These are phyloP conservation scores for Melaleuca alternifolia DNA, from an alignment of 345 rosid species.

Conservation along the genomic window DNA sequence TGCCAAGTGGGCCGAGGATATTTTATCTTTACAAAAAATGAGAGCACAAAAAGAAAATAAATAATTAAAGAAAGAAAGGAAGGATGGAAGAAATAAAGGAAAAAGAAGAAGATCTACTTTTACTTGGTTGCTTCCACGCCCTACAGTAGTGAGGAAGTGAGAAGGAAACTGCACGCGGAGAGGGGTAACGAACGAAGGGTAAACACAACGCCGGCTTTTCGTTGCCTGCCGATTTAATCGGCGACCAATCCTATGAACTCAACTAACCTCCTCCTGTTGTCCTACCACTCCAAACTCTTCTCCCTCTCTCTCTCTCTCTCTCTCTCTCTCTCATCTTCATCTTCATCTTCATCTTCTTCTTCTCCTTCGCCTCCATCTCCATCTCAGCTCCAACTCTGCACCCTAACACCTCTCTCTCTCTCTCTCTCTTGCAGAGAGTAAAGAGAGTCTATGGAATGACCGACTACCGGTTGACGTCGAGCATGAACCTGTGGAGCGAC, in stretches of 20 bases:
- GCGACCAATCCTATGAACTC: neutral
- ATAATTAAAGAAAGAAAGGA: neutral
- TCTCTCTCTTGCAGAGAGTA: neutral
- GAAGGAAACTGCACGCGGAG: neutral
- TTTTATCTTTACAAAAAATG: too few relatives aligned
- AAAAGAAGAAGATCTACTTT: neutral
- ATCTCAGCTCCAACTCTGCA: neutral
- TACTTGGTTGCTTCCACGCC: too few relatives aligned
- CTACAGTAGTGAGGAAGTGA: too few relatives aligned
- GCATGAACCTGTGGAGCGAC: conserved; percentile 84
- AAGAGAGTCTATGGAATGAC: neutral
- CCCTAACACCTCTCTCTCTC: neutral
- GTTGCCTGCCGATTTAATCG: neutral
- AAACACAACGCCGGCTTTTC: neutral
- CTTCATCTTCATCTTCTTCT: neutral
- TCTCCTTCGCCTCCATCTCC: too few relatives aligned
- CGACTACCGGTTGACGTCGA: neutral
- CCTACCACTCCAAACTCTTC: neutral
- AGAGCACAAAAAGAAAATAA: neutral
- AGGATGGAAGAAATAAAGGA: neutral
- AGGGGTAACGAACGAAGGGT: neutral
- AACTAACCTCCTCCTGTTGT: neutral
- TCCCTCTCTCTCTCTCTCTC: neutral
- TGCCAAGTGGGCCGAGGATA: neutral
- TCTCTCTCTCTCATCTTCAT: neutral